phyloP scores from a whole-genome alignment of 2,329 filamentous ascomycete genomes.

The Colletotrichum sp. region DNA sequence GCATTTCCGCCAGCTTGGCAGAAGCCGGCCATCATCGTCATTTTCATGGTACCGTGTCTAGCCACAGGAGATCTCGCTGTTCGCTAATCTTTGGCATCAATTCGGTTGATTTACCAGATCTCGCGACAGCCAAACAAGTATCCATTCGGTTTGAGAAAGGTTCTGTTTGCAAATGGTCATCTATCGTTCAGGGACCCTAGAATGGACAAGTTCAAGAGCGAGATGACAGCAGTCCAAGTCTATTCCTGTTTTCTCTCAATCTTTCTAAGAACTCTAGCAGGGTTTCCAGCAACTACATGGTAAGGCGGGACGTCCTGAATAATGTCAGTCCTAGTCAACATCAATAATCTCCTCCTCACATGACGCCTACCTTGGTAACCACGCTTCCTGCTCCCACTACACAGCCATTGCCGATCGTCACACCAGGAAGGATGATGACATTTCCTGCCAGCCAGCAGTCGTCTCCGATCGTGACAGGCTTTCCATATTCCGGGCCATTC shows the following conservation, averaged over 20 bases:
- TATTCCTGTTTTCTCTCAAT: background rate
- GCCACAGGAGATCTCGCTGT: too few species aligned
- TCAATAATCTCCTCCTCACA: too few species aligned
- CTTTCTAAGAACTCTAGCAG: background rate
- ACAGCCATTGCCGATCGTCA: background rate
- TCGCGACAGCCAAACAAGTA: accelerated
- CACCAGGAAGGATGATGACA: background rate
- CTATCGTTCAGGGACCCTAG: too few species aligned
- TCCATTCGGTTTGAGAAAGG: accelerated
- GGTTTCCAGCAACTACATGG: background rate
- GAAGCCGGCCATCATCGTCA: background rate
- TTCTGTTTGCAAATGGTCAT: accelerated
- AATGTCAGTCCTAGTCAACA: accelerated
- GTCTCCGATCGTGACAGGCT: background rate
- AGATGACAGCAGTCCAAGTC: accelerated
- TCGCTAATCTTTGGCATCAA: too few species aligned
- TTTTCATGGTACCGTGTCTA: too few species aligned
- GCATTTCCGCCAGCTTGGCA: background rate
- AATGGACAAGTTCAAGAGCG: too few species aligned
- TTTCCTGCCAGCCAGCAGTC: background rate
- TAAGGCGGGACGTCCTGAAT: background rate
- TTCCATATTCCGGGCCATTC: background rate
- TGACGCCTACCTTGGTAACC: background rate
- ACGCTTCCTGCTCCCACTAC: background rate
- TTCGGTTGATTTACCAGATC: too few species aligned